These are phyloP conservation scores for Arctium lappa DNA, from an alignment of 129 eudicot genomes.

Conservation along the genomic window DNA sequence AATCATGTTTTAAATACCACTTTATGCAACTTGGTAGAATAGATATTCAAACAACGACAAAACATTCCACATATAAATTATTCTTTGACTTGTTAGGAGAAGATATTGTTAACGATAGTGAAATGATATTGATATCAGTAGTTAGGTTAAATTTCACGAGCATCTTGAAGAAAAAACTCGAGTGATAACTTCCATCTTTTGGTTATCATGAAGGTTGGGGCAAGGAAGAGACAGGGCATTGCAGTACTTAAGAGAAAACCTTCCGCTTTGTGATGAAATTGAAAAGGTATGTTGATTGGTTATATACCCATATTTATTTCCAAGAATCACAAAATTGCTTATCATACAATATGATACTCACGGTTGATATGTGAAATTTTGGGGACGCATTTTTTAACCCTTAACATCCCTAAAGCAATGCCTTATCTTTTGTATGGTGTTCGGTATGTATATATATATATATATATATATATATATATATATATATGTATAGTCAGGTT, in stretches of 20 bases:
- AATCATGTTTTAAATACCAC: neutral
- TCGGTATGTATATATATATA: too few species aligned
- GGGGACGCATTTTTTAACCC: neutral
- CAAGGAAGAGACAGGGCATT: conserved; percentile 94
- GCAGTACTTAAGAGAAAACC: conserved; percentile 84
- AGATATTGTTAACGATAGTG: neutral
- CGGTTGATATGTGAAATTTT: neutral
- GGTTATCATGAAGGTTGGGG: conserved; percentile 62
- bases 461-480: too few species aligned
- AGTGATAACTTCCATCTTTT: neutral
- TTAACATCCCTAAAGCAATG: neutral
- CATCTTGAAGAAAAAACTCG: neutral
- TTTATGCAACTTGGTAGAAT: neutral
- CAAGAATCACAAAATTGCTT: neutral
- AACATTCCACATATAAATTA: neutral
- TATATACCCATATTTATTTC: neutral
- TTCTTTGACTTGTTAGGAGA: neutral
- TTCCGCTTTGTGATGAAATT: conserved; percentile 66
- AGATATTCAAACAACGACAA: neutral
- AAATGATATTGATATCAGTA: too few species aligned
- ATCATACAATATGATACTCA: neutral
- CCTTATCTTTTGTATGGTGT: too few species aligned
- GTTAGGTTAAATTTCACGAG: too few species aligned
- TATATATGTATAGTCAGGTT: too few species aligned
- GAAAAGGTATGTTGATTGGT: conserved; percentile 59